Base-by-base conservation (phyloP, 371 early-diverging fungal genomes). In the Mortierella sp. region DNA sequence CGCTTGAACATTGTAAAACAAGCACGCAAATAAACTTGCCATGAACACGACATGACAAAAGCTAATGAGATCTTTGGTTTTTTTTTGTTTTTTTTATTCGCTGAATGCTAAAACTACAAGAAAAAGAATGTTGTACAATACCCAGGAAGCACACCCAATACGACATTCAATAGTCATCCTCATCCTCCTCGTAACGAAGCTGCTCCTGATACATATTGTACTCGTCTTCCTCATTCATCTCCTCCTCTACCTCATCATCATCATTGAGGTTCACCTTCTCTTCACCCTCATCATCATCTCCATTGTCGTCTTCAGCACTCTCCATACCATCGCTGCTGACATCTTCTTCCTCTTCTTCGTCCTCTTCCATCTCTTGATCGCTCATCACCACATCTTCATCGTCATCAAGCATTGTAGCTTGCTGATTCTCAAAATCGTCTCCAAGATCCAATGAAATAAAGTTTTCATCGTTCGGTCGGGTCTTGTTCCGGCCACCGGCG, bases 381-480 rank as follows among this genome's bases (percentile, higher is more conserved):
- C 19, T 72, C 81, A 54, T 80, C 71, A 16, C 70, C 74, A 63
- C 75, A 57, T 80, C 81, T 42, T 78, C 80, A 34, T 86, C 78
- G 44, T 75, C 70, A 14, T 74, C 80, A 57, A 76, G 71, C 26
- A 82, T 42, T 26, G 65, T 57, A 21, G 52, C 74, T 11, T 73
- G 60, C 31, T 80, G 80, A 9, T 57, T 65, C 2, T 83, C 84
- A 44, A 70, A 75, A 8, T 76, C 83, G 26, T 79, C 79, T 31
- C 48, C 80, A 48, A 81, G 68, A 57, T 85, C 82, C 42, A 86
- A 70, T 3, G 87, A 80, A 10, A 86, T 82, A 78, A 82, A 86
- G 71, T 86, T 79, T 47, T 86, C 87, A 73, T 86, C 87, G 14
- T 76, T 73, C 42, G 72, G 72, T 42, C 38, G 45, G 70, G 16